Conservation (phyloP, 2,329 filamentous ascomycete species). For the Cytospora chrysosperma region DNA sequence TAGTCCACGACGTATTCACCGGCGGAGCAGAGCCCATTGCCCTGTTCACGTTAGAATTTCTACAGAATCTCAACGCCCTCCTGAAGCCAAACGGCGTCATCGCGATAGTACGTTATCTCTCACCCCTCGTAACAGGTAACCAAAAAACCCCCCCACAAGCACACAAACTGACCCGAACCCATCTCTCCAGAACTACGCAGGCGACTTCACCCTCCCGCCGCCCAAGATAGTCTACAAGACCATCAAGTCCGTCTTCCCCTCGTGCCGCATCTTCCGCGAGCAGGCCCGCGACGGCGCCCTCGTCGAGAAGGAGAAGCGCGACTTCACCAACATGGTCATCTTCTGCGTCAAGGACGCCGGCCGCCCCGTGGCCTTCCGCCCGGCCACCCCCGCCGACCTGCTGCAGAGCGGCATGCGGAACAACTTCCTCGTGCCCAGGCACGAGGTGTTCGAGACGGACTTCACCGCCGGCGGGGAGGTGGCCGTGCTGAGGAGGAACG, state of each 20-base stretch:
- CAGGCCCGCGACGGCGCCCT: slow-evolving; percentile 51
- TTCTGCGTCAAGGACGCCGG: slow-evolving; percentile 74
- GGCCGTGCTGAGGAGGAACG: slow-evolving; percentile 58
- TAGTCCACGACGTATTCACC: slow-evolving; percentile 97
- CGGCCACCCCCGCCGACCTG: slow-evolving; percentile 63
- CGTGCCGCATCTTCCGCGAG: slow-evolving; percentile 89
- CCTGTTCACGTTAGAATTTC: slow-evolving; percentile 85
- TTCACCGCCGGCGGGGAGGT: slow-evolving; percentile 44
- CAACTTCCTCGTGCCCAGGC: slow-evolving; percentile 68
- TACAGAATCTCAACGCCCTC: slow-evolving; percentile 67
- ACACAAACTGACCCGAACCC: slow-evolving; percentile 14
- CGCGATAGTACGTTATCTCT: slow-evolving; percentile 67
- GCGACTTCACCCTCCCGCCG: slow-evolving; percentile 75
- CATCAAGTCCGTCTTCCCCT: slow-evolving; percentile 78
- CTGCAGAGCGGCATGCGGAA: slow-evolving; percentile 69
- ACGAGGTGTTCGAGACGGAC: slow-evolving; percentile 62
- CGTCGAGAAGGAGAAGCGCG: slow-evolving; percentile 49
- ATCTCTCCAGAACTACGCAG: slow-evolving; percentile 78
- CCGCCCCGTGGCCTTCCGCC: slow-evolving; percentile 61
- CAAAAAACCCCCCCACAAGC: background rate
- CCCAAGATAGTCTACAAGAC: slow-evolving; percentile 79
- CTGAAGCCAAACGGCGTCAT: slow-evolving; percentile 78
- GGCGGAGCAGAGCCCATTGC: slow-evolving; percentile 87
- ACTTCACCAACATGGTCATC: slow-evolving; percentile 95
- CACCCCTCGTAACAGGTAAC: background rate